phyloP scores from a whole-genome alignment of 768 basidiomycete genomes.

The Thelephora ganbajun region DNA sequence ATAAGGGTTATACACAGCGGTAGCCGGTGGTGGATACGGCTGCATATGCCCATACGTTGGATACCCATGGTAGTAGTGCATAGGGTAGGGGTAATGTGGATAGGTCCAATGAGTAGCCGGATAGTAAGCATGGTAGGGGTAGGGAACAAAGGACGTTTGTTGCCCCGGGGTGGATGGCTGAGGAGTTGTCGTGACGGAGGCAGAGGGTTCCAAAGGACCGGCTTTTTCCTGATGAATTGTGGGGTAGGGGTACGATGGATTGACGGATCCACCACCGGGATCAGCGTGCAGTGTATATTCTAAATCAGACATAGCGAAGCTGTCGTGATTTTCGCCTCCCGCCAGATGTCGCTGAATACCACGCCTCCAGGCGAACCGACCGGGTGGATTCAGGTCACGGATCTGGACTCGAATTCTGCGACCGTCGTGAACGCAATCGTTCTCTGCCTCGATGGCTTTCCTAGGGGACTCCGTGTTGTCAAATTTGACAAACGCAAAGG shows the following conservation, averaged over 20 bases:
- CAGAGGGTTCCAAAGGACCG: background rate
- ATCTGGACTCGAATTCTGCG: conserved; percentile 65
- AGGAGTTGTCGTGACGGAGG: background rate
- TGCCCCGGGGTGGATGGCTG: background rate
- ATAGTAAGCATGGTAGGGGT: conserved; percentile 19
- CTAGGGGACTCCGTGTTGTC: conserved; percentile 46
- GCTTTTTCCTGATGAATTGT: background rate
- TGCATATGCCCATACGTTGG: conserved; percentile 10
- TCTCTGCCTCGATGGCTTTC: conserved; percentile 58
- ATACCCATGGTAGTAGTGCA: conserved; percentile 35
- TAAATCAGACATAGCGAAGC: too few relatives aligned
- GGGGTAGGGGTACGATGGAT: background rate
- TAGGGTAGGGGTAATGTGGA: conserved; percentile 35
- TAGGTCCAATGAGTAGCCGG: conserved; percentile 35
- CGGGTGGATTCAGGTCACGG: conserved; percentile 48
- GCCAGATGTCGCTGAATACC: conserved; percentile 5
- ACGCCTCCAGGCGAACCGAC: conserved; percentile 32
- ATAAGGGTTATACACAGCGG: conserved; percentile 11
- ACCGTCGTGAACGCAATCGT: conserved; percentile 55
- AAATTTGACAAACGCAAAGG: conserved; percentile 71
- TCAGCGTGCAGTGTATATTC: background rate
- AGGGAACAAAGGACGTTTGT: background rate
- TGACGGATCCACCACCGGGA: background rate
- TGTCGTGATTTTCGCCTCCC: too few relatives aligned
- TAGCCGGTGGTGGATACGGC: conserved; percentile 25